A percentile compares a stretch with the other conserved stretches of the same genome.
phyloP scores from a whole-genome alignment of 805 yeast genomes.

The Kodamaea sagamina region DNA sequence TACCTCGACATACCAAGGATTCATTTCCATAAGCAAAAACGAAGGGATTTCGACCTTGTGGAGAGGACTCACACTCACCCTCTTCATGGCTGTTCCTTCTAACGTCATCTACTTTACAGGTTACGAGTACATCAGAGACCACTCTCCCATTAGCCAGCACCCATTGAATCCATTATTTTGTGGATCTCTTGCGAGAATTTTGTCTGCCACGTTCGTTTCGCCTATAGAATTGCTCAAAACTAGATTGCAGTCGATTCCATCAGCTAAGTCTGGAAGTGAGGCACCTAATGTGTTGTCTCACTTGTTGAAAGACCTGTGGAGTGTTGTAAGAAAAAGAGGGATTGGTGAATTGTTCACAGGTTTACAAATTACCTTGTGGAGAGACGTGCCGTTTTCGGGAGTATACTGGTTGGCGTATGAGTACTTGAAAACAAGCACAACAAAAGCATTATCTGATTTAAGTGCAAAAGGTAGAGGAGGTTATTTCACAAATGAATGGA shows the following conservation, averaged over 20 bases:
- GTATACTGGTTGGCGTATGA: conserved; percentile 93
- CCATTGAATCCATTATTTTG: conserved; percentile 80
- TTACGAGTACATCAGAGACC: conserved; percentile 80
- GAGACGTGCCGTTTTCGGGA: conserved; percentile 97
- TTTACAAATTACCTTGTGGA: conserved; percentile 83
- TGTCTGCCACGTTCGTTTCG: conserved; percentile 83
- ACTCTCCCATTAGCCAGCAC: conserved; percentile 45
- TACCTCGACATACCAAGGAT: conserved; percentile 75
- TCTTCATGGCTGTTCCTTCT: conserved; percentile 88
- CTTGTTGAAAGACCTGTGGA: conserved; percentile 53
- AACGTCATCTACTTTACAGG: conserved; percentile 94
- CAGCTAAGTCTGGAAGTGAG: conserved; percentile 20
- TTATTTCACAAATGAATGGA: conserved; percentile 31
- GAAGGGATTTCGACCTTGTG: conserved; percentile 83
- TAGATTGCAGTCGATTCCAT: conserved; percentile 84
- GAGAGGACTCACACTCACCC: conserved; percentile 83
- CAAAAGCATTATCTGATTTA: conserved; percentile 6
- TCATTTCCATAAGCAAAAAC: conserved; percentile 58
- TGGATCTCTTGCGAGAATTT: conserved; percentile 78
- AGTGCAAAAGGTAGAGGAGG: conserved; percentile 1
- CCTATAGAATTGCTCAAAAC: conserved; percentile 90
- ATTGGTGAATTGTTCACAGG: conserved; percentile 75
- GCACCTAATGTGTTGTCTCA: conserved; percentile 36
- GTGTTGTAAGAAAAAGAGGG: conserved; percentile 59
- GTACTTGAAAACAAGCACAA: conserved; percentile 32